Evolutionary conservation across 2,329 filamentous ascomycete species (phyloP).

Genomic region (Xylaria sp.): DNA sequence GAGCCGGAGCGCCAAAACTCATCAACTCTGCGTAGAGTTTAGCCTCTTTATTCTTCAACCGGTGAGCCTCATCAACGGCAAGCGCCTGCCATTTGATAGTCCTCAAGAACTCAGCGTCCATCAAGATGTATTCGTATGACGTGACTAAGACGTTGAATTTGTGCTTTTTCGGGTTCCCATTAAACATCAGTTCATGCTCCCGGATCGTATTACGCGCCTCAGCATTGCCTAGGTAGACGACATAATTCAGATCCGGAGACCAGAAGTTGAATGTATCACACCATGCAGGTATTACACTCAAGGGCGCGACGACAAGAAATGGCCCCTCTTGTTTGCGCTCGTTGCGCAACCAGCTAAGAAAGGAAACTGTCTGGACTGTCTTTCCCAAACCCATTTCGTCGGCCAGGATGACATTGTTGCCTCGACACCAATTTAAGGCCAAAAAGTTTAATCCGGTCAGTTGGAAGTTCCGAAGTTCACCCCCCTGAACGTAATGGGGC

Average conservation of each 20-base stretch:
- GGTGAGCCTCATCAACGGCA: slow-evolving; percentile 95
- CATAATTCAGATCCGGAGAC: slow-evolving; percentile 96
- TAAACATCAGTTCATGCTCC: slow-evolving; percentile 88
- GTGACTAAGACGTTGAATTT: slow-evolving; percentile 99
- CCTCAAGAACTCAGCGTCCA: slow-evolving; percentile 84
- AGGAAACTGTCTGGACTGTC: slow-evolving; percentile 96
- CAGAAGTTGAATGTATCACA: slow-evolving; percentile 97
- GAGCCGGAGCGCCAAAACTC: slow-evolving; percentile 87
- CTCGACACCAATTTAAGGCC: slow-evolving; percentile 93
- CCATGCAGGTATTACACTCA: slow-evolving; percentile 98
- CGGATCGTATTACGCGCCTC: slow-evolving; percentile 86
- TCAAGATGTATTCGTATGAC: slow-evolving; percentile 95
- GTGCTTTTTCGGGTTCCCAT: slow-evolving; percentile 86
- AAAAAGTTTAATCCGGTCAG: slow-evolving; percentile 94
- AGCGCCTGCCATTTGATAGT: slow-evolving; percentile 98
- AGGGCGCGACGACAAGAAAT: slow-evolving; percentile 94
- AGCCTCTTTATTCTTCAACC: slow-evolving; percentile 95
- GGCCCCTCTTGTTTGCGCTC: slow-evolving; percentile 90
- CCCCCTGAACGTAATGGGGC: slow-evolving; percentile 84
- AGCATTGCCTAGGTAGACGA: slow-evolving; percentile 94
- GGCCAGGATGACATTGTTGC: slow-evolving; percentile 95
- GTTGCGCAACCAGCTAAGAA: slow-evolving; percentile 96
- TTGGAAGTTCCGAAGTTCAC: slow-evolving; percentile 92
- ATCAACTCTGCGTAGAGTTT: slow-evolving; percentile 88
- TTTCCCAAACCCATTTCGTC: slow-evolving; percentile 99